Evolutionary conservation across 441 rosid genomes (phyloP).

Genomic region (Euphorbia schlechtendalii): DNA sequence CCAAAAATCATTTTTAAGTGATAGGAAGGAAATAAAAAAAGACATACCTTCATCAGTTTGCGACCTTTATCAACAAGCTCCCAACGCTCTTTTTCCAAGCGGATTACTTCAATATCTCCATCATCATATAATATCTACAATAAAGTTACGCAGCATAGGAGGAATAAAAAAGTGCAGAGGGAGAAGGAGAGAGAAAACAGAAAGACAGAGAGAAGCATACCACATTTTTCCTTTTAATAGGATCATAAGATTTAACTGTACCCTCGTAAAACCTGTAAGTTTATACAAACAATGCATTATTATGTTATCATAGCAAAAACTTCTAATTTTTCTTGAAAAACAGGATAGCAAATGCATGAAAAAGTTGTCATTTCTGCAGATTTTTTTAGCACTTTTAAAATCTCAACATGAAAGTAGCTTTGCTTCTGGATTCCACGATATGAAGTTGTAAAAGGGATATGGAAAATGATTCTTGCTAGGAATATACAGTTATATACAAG

Average conservation of each 20-base stretch:
- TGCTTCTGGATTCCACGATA: no score
- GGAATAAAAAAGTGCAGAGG: background rate
- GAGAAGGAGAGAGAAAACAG: conserved; percentile 1
- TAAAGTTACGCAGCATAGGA: conserved; percentile 9
- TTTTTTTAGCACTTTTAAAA: background rate
- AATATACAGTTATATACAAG: no score
- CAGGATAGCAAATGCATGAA: background rate
- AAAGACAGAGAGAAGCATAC: conserved; percentile 37
- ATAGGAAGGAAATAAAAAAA: conserved; percentile 15
- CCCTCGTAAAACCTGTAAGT: conserved; percentile 90
- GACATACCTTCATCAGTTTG: conserved; percentile 64
- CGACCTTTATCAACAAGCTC: conserved; percentile 59
- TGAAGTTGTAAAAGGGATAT: no score
- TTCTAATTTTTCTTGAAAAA: background rate
- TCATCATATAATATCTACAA: conserved; percentile 85
- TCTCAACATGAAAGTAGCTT: no score
- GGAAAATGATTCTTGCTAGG: no score
- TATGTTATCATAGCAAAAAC: background rate
- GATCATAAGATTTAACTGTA: conserved; percentile 88
- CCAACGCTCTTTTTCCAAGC: conserved; percentile 91
- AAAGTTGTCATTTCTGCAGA: background rate
- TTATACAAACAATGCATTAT: conserved; percentile 22
- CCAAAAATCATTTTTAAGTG: background rate
- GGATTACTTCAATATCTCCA: conserved; percentile 95
- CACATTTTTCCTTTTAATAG: conserved; percentile 81